These are phyloP conservation scores for Datura wrightii DNA, from an alignment of 257 asterid genomes.

Conservation along the genomic window DNA sequence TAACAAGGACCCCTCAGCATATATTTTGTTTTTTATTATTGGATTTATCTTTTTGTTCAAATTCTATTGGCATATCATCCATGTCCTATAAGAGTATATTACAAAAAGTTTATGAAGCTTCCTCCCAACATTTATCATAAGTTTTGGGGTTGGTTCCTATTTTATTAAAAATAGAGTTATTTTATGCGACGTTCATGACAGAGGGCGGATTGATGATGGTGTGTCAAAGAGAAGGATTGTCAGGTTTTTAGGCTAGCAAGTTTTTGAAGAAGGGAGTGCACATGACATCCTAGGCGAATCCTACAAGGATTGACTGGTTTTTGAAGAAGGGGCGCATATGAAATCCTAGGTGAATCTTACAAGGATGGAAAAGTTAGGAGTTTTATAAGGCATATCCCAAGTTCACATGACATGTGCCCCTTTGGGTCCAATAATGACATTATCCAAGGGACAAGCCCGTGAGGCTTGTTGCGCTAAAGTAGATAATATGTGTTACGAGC, in stretches of 20 bases:
- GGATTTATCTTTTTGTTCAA: slow-evolving; percentile 2
- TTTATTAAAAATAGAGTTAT: not conserved
- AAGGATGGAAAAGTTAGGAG: not conserved
- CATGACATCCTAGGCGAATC: not conserved
- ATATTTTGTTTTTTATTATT: slow-evolving; percentile 1
- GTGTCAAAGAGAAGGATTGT: not conserved
- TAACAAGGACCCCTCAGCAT: slow-evolving; percentile 9
- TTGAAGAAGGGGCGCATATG: not conserved
- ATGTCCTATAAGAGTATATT: too few species aligned
- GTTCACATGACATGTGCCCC: not conserved
- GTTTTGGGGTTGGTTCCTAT: not conserved
- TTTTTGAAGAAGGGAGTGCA: not conserved
- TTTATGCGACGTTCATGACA: not conserved
- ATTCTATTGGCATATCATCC: not conserved
- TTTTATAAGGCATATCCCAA: not conserved
- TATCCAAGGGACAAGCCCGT: not conserved
- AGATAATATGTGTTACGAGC: not conserved
- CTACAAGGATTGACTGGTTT: not conserved
- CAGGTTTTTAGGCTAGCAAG: not conserved
- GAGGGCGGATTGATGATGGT: not conserved
- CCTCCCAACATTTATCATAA: not conserved
- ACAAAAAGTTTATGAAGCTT: slow-evolving; percentile 10
- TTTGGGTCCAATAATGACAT: not conserved
- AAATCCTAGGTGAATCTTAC: not conserved
- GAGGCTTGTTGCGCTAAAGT: not conserved